Conservation (phyloP, 352 stramenopile genomes). For the Stephanocyclus meneghinianus region DNA sequence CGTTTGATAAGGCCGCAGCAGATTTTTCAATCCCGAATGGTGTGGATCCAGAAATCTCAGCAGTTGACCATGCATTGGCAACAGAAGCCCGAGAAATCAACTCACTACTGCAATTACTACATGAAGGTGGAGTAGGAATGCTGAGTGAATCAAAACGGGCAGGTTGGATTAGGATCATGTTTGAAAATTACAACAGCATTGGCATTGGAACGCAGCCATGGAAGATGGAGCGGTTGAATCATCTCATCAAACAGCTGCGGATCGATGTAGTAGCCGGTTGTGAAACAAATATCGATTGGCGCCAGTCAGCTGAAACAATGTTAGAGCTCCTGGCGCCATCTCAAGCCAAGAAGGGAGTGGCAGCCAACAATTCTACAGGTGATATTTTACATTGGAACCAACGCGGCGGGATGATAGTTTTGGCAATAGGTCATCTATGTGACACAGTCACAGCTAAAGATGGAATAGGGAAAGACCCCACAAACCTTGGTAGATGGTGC, state of each 20-base stretch:
- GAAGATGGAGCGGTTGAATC: constrained; percentile 3
- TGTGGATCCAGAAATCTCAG: background rate
- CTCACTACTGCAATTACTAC: background rate
- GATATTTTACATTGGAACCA: background rate
- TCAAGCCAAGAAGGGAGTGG: background rate
- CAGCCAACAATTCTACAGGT: constrained; percentile 18
- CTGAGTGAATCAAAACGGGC: background rate
- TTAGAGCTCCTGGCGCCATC: background rate
- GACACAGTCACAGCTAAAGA: background rate
- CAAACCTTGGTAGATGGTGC: constrained; percentile 11
- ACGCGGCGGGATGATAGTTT: constrained; percentile 16
- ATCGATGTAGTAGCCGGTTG: background rate
- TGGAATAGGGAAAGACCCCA: constrained; percentile 3
- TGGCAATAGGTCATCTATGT: background rate
- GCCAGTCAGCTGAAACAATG: background rate
- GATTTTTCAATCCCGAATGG: background rate
- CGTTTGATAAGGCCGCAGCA: background rate
- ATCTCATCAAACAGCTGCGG: background rate
- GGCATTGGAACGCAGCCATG: constrained; percentile 1
- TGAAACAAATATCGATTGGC: background rate
- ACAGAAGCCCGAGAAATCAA: constrained; percentile 2
- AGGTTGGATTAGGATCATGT: constrained; percentile 11
- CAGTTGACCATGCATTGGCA: background rate
- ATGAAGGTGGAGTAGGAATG: background rate
- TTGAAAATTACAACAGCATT: constrained; percentile 9